A percentile compares a stretch with the other conserved stretches of the same genome.
Evolutionary conservation across 1,284 basidiomycete genomes (phyloP).

Genomic region (Ustilago nuda): DNA sequence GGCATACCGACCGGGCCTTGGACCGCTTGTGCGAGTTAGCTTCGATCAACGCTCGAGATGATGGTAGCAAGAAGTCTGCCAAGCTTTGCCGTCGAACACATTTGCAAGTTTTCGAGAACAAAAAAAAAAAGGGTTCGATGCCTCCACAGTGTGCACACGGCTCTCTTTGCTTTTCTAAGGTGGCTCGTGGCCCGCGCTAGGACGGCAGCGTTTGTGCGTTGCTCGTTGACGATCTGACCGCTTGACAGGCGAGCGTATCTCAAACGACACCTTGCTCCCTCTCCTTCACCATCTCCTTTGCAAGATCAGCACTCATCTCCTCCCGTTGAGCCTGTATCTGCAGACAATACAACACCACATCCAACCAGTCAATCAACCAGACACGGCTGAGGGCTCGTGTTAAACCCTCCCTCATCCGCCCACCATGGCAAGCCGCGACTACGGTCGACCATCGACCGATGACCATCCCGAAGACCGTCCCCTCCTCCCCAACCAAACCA

Average conservation of each 20-base stretch:
- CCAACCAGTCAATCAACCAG: not conserved
- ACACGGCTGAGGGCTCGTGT: not conserved
- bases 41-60: not conserved
- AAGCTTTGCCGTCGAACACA: not conserved
- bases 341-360: not conserved
- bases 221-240: not conserved
- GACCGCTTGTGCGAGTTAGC: not conserved
- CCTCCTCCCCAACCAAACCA: constrained; percentile 19
- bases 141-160: constrained; percentile 18
- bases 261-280: not conserved
- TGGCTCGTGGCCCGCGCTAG: constrained; percentile 11
- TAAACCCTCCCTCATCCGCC: not conserved
- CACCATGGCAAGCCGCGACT: constrained; percentile 40
- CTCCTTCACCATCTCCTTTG: constrained; percentile 5
- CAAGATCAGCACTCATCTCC: not conserved
- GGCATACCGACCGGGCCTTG: not conserved
- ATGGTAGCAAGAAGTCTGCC: not conserved
- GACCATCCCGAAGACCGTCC: constrained; percentile 48
- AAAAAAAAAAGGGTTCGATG: constrained; percentile 6
- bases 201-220: not conserved
- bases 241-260: not conserved
- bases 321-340: not conserved
- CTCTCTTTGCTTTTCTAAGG: not conserved
- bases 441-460: constrained; percentile 52
- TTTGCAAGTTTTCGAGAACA: not conserved